These are phyloP conservation scores for Aspergillus amoenus DNA, from an alignment of 2,329 filamentous ascomycete species.

Conservation along the genomic window DNA sequence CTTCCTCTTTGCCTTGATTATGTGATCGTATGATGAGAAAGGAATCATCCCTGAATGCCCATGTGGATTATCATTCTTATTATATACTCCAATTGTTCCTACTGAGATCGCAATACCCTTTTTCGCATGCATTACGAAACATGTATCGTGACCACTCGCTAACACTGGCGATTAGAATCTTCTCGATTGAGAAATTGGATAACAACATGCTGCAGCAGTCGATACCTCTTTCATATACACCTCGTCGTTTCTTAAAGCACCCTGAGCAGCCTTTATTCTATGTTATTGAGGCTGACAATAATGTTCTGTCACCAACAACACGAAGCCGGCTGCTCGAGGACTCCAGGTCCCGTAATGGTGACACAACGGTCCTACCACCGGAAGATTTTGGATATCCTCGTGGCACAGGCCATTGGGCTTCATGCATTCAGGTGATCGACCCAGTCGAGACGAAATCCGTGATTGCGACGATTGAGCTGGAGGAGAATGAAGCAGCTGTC, in stretches of 20 bases:
- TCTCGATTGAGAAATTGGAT: conserved; percentile 81
- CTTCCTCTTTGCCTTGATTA: conserved; percentile 10
- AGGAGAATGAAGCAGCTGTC: conserved; percentile 87
- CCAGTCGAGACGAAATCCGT: conserved; percentile 73
- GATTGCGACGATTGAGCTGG: conserved; percentile 75
- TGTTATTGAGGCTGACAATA: conserved; percentile 90
- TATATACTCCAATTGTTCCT: conserved; percentile 87
- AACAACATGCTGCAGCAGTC: conserved; percentile 85
- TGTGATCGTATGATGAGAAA: conserved; percentile 48
- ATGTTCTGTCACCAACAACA: conserved; percentile 79
- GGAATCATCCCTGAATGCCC: conserved; percentile 33
- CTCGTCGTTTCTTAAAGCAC: conserved; percentile 81
- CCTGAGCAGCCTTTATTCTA: conserved; percentile 89
- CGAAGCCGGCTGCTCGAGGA: conserved; percentile 73
- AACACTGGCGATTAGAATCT: conserved; percentile 62
- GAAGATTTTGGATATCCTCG: conserved; percentile 87
- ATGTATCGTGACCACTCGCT: neutral
- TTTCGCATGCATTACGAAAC: neutral
- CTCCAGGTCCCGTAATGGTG: conserved; percentile 68
- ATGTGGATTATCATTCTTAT: conserved; percentile 50
- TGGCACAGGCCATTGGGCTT: conserved; percentile 85
- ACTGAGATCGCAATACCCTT: conserved; percentile 60
- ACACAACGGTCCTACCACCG: conserved; percentile 68
- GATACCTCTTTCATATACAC: conserved; percentile 85
- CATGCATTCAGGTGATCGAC: conserved; percentile 90